Conservation (phyloP, 257 asterid species). For the Linderniella brevidens region DNA sequence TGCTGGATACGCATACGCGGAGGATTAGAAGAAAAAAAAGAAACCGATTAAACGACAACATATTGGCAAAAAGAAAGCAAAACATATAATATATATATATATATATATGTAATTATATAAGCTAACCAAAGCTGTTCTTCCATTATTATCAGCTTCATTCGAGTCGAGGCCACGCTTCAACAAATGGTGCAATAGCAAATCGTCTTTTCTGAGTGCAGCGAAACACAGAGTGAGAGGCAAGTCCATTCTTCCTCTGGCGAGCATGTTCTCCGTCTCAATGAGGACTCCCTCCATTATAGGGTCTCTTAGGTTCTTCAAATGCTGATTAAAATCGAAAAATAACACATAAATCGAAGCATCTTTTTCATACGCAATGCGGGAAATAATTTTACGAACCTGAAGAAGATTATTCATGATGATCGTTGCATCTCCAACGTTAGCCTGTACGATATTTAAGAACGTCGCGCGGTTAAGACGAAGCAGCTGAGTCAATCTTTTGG, state of each 20-base stretch:
- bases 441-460: constrained; percentile 67
- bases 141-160: constrained; percentile 61
- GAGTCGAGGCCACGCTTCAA: constrained; percentile 82
- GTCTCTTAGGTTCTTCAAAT: constrained; percentile 54
- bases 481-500: constrained; percentile 61
- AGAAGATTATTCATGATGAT: constrained; percentile 81
- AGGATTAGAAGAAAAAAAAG: constrained; percentile 1
- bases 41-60: neutral
- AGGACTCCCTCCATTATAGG: constrained; percentile 88
- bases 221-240: constrained; percentile 80
- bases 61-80: too few species aligned
- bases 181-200: constrained; percentile 63
- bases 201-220: constrained; percentile 87
- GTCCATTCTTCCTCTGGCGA: constrained; percentile 92
- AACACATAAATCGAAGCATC: too few species aligned
- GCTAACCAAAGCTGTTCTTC: constrained; percentile 63
- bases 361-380: too few species aligned
- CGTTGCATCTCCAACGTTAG: constrained; percentile 78
- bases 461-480: constrained; percentile 64
- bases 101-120: too few species aligned
- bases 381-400: constrained; percentile 23
- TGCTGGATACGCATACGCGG: constrained; percentile 30
- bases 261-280: constrained; percentile 69
- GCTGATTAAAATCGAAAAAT: constrained; percentile 23
- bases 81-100: too few species aligned